Evolutionary conservation across 495 filamentous ascomycete species (phyloP).

Genomic region (Aspergillus ellipticus): DNA sequence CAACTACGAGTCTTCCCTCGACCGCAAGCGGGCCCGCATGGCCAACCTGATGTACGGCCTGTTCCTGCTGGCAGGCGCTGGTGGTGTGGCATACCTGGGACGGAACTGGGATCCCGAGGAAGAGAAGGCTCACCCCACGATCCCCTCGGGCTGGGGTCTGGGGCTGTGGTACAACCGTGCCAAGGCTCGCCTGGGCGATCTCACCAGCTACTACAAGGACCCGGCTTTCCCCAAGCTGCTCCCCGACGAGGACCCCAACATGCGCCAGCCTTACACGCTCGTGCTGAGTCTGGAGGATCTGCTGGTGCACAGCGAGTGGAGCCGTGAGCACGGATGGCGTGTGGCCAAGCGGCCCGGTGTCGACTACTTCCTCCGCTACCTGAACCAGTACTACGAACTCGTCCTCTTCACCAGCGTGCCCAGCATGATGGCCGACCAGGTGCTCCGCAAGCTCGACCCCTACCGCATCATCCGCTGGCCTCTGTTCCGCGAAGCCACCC

Average conservation of each 20-base stretch:
- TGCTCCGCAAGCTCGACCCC: slow-evolving; percentile 92
- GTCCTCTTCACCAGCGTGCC: slow-evolving; percentile 91
- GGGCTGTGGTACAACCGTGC: slow-evolving; percentile 73
- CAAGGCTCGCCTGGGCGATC: slow-evolving; percentile 65
- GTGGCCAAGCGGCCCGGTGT: slow-evolving; percentile 92
- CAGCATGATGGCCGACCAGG: slow-evolving; percentile 73
- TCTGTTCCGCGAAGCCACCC: slow-evolving; percentile 88
- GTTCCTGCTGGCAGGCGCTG: slow-evolving; percentile 45
- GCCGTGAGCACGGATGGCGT: slow-evolving; percentile 89
- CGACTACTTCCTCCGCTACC: slow-evolving; percentile 95
- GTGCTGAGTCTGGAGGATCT: slow-evolving; percentile 91
- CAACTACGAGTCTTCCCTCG: slow-evolving; percentile 86
- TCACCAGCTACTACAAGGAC: slow-evolving; percentile 89
- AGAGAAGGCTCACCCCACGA: slow-evolving; percentile 61
- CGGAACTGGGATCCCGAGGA: slow-evolving; percentile 82
- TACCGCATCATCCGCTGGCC: slow-evolving; percentile 95
- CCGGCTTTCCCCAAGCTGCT: slow-evolving; percentile 92
- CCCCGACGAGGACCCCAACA: slow-evolving; percentile 77
- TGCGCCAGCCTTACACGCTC: slow-evolving; percentile 86
- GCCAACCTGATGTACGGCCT: slow-evolving; percentile 62
- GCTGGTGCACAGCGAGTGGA: slow-evolving; percentile 91
- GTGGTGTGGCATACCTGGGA: slow-evolving; percentile 66
- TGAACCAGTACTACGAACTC: slow-evolving; percentile 95
- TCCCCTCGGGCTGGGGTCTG: slow-evolving; percentile 70
- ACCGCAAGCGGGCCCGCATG: slow-evolving; percentile 69